Conservation (phyloP, 495 filamentous ascomycete genomes). For the Schizothecium vesticola region DNA sequence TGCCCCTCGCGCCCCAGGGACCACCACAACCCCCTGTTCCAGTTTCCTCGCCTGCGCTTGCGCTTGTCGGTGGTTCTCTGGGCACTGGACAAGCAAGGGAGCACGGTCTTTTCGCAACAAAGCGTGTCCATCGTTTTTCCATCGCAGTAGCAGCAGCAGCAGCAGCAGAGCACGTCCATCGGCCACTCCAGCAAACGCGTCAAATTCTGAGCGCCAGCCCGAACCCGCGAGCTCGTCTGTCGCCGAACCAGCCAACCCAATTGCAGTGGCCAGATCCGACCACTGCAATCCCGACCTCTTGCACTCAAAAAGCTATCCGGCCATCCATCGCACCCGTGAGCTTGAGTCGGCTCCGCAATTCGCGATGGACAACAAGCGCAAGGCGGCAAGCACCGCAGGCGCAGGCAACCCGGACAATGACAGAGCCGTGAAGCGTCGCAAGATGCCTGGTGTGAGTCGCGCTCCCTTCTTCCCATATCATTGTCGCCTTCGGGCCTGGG, state of each 20-base stretch:
- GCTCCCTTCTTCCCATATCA: neutral
- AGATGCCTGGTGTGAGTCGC: constrained; percentile 33
- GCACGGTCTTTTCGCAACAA: neutral
- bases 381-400: constrained; percentile 43
- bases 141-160: neutral
- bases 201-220: neutral
- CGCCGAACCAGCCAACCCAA: neutral
- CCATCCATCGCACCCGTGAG: neutral
- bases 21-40: neutral
- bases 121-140: neutral
- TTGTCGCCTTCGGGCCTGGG: neutral
- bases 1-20: neutral
- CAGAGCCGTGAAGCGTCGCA: constrained; percentile 58
- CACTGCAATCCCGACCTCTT: neutral
- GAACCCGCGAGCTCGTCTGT: neutral
- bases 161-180: neutral
- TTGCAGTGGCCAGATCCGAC: constrained; percentile 14
- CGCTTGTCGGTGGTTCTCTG: neutral
- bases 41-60: neutral
- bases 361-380: constrained; percentile 66
- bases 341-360: neutral
- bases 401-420: constrained; percentile 44
- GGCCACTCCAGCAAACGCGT: neutral
- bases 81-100: neutral
- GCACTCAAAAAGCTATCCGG: neutral